These are phyloP conservation scores for Leptographium procerum DNA, from an alignment of 2,329 filamentous ascomycete species.

Conservation along the genomic window DNA sequence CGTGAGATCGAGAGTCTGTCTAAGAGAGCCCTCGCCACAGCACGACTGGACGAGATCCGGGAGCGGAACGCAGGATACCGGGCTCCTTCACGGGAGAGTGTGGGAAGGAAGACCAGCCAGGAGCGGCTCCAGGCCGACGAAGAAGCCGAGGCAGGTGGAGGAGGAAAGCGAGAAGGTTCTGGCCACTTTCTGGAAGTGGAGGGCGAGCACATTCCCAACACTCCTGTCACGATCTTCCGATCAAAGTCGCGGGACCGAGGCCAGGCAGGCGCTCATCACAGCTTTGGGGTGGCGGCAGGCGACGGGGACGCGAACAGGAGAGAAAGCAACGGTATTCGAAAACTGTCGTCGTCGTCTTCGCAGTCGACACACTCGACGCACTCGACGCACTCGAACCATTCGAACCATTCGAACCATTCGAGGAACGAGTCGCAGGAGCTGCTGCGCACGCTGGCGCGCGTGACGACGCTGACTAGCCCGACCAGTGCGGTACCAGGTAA, in stretches of 20 bases:
- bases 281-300: neutral
- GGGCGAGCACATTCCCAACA: constrained; percentile 26
- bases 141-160: constrained; percentile 16
- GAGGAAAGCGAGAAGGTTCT: constrained; percentile 1
- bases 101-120: constrained; percentile 15
- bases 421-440: constrained; percentile 35
- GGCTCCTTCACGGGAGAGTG: constrained; percentile 13
- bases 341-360: neutral
- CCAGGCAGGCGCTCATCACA: neutral
- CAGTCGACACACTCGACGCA: neutral
- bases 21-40: constrained; percentile 34
- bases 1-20: constrained; percentile 32
- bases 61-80: constrained; percentile 33
- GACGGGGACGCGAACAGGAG: neutral
- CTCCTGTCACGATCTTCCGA: constrained; percentile 29
- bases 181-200: constrained; percentile 1
- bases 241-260: constrained; percentile 4
- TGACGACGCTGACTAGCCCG: constrained; percentile 8
- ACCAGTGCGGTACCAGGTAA: neutral
- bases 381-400: neutral
- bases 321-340: neutral
- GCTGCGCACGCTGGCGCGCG: constrained; percentile 36
- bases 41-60: constrained; percentile 40
- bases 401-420: constrained; percentile 14
- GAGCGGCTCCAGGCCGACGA: constrained; percentile 11